Evolutionary conservation across 352 stramenopile genomes (phyloP).

Genomic region (Globisporangium perplexum): DNA sequence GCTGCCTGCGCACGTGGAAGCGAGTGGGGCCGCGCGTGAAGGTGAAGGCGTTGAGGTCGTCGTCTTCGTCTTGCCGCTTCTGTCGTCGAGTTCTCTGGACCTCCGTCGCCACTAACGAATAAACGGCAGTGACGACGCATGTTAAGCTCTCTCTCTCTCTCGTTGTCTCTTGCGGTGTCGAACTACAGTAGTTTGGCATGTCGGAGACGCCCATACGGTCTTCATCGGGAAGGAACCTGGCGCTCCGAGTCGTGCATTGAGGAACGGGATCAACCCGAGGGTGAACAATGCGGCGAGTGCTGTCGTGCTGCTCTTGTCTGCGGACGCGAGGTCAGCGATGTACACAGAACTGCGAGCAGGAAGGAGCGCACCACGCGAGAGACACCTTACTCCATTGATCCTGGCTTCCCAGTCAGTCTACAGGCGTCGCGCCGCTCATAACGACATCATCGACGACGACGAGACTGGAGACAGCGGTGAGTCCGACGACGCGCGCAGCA

Average conservation of each 20-base stretch:
- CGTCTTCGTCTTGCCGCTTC: not conserved
- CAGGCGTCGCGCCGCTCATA: conserved; percentile 3
- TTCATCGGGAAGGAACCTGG: not conserved
- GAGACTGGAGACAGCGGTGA: conserved; percentile 14
- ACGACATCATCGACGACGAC: conserved; percentile 16
- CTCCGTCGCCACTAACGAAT: not conserved
- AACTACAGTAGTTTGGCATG: too few species aligned
- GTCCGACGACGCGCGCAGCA: conserved; percentile 18
- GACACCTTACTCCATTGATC: not conserved
- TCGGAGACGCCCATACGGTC: not conserved
- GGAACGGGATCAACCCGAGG: conserved; percentile 2
- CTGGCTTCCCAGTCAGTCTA: not conserved
- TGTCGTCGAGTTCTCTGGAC: not conserved
- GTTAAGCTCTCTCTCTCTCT: too few species aligned
- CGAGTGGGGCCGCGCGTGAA: too few species aligned
- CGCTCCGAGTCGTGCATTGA: conserved; percentile 1
- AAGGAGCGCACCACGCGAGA: too few species aligned
- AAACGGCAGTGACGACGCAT: not conserved
- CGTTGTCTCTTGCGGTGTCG: too few species aligned
- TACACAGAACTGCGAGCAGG: too few species aligned
- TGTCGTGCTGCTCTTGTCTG: too few species aligned
- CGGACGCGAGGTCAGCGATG: too few species aligned
- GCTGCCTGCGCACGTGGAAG: too few species aligned
- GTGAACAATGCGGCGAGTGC: too few species aligned
- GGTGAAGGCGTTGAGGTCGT: too few species aligned